Base-by-base conservation (phyloP, 2,329 filamentous ascomycete species). In the Chrysoporthe deuterocubensis region DNA sequence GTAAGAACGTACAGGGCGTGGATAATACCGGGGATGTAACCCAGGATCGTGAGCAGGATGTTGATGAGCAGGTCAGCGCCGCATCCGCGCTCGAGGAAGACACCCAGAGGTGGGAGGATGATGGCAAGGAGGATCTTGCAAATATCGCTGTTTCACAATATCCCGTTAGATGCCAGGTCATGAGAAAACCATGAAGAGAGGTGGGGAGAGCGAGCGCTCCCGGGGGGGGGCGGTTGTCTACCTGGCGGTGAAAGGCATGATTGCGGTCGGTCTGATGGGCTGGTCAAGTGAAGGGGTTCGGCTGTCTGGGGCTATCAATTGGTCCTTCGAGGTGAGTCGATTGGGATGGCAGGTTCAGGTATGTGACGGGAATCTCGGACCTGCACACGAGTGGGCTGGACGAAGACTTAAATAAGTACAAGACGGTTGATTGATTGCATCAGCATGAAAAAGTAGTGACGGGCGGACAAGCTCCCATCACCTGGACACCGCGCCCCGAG, bases 61-160 rank as follows among this genome's bases (percentile, higher is more conserved):
- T 96, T 97, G 88, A 97, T 96, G 81, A 95, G 85, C 76, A 97
- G 85, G 79, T 97, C 92, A 73, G 90, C 89, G 78, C 90, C 90
- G 83, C 94, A 97, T 76, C 94, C 94, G 74, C 91, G 89, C 90
- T 97, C 94, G 74, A 97, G 92, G 87, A 97, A 96, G 79, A 97
- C 94, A 84, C 94, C 94, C 66, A 97, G 83, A 78, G 94, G 94
- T 67, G 94, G 94, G 72, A 97, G 89, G 83, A 97, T 84, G 85
- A 97, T 85, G 85, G 94, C 94, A 83, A 97, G 87, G 82, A 97
- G 87, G 85, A 89, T 87, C 81, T 89, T 89, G 85, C 83, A 86
- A 74, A 89, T 87, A 72, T 89, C 86, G 74, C 77, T 79, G 62
- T 52, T 43, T 42, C 56, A 64, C 43, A 62, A 48, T 37, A 46